These are phyloP conservation scores for Mycena crocata DNA, from an alignment of 768 basidiomycete genomes.

Conservation along the genomic window DNA sequence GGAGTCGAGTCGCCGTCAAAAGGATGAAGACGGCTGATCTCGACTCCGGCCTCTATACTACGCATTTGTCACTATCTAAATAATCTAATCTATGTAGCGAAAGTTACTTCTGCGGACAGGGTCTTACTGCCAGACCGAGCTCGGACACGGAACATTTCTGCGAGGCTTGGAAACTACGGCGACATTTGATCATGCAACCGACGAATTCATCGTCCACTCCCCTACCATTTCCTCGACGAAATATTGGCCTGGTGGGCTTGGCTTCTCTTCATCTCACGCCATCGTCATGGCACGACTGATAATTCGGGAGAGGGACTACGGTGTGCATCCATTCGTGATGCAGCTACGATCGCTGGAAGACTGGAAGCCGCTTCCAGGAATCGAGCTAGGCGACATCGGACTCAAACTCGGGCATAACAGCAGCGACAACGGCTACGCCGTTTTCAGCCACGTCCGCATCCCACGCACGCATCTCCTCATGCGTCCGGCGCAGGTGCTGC, in stretches of 20 bases:
- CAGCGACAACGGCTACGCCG: constrained; percentile 58
- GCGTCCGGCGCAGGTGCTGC: constrained; percentile 33
- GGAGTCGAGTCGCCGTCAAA: no score
- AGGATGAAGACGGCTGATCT: no score
- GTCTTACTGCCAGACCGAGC: constrained; percentile 42
- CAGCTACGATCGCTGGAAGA: constrained; percentile 41
- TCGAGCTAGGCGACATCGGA: constrained; percentile 43
- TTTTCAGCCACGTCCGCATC: constrained; percentile 74
- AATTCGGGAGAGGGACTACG: constrained; percentile 31
- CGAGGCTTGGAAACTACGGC: constrained; percentile 42
- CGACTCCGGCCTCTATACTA: no score
- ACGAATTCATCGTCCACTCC: constrained; percentile 42
- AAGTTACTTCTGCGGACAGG: no score
- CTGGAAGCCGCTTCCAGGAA: constrained; percentile 35
- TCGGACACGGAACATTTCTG: constrained; percentile 44
- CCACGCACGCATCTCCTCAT: constrained; percentile 40
- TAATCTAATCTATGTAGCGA: no score
- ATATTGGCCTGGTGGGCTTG: constrained; percentile 42
- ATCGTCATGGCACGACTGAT: constrained; percentile 41
- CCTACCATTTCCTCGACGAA: constrained; percentile 38
- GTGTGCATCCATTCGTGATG: constrained; percentile 40
- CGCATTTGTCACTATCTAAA: no score
- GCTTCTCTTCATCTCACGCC: constrained; percentile 40
- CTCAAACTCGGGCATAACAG: constrained; percentile 37
- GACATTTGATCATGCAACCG: constrained; percentile 36